A percentile compares a stretch with the other conserved stretches of the same genome.
These are phyloP conservation scores for Brasilioporus rufonigricans DNA, from an alignment of 768 basidiomycete species.

Conservation along the genomic window DNA sequence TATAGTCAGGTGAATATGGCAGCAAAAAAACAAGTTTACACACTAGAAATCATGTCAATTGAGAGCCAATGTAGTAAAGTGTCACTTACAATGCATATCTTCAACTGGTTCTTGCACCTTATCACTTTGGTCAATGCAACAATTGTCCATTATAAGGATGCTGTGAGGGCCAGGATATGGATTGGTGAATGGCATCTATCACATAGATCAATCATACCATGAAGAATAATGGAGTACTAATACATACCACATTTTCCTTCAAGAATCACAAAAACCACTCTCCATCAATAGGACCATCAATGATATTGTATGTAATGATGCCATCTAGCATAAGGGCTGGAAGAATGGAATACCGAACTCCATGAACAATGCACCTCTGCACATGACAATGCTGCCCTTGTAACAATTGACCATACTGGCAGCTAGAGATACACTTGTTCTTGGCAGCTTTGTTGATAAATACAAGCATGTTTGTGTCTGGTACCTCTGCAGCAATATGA, in stretches of 20 bases:
- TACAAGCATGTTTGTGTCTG: constrained; percentile 19
- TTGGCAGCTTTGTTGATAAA: constrained; percentile 20
- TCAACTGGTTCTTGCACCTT: constrained; percentile 8
- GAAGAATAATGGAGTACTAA: not conserved
- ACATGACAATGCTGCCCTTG: not conserved
- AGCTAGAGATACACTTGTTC: not conserved
- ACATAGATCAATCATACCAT: constrained; percentile 2
- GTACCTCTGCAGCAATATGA: not conserved
- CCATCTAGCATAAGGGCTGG: no score
- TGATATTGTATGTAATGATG: no score
- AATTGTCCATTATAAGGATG: constrained; percentile 26
- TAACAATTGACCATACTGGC: not conserved
- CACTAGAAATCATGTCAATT: not conserved
- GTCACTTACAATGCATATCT: constrained; percentile 17
- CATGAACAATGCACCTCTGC: no score
- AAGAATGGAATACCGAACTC: no score
- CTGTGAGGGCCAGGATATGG: not conserved
- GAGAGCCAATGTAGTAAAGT: no score
- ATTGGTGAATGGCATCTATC: no score
- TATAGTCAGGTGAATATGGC: not conserved
- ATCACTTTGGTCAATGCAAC: constrained; percentile 14
- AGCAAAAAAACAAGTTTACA: constrained; percentile 11
- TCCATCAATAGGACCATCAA: constrained; percentile 14
- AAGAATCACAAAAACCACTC: not conserved
- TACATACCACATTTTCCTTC: no score